Evolutionary conservation across 257 asterid genomes (phyloP).

Genomic region (Gentiana dahurica): DNA sequence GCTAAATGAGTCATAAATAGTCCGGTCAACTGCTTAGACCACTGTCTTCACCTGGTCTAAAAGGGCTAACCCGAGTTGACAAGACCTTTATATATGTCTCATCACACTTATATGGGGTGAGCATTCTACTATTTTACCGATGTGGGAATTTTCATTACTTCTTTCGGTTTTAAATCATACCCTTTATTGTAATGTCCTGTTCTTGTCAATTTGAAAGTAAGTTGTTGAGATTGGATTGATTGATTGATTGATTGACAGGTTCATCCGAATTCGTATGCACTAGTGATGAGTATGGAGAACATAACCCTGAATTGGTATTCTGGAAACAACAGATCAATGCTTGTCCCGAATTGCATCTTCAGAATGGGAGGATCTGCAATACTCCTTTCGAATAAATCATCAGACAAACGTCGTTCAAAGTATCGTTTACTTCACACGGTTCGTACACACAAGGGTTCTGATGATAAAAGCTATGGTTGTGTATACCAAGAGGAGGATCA

Average conservation of each 20-base stretch:
- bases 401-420: conserved; percentile 11
- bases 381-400: conserved; percentile 19
- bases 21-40: too few species aligned
- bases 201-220: too few species aligned
- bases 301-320: conserved; percentile 7
- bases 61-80: too few species aligned
- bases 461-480: conserved; percentile 18
- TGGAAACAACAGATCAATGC: conserved; percentile 25
- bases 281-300: conserved; percentile 24
- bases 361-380: conserved; percentile 23
- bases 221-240: too few species aligned
- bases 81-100: too few species aligned
- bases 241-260: conserved; percentile 9
- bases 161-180: too few species aligned
- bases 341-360: conserved; percentile 26
- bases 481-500: conserved; percentile 22
- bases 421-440: conserved; percentile 20
- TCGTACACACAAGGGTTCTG: conserved; percentile 23
- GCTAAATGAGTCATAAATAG: too few species aligned
- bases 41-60: too few species aligned
- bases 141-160: too few species aligned
- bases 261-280: conserved; percentile 15
- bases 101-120: too few species aligned
- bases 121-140: too few species aligned
- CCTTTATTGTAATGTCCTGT: too few species aligned